Evolutionary conservation across 2,329 filamentous ascomycete species (phyloP).

Genomic region (Aspergillus japonicus): DNA sequence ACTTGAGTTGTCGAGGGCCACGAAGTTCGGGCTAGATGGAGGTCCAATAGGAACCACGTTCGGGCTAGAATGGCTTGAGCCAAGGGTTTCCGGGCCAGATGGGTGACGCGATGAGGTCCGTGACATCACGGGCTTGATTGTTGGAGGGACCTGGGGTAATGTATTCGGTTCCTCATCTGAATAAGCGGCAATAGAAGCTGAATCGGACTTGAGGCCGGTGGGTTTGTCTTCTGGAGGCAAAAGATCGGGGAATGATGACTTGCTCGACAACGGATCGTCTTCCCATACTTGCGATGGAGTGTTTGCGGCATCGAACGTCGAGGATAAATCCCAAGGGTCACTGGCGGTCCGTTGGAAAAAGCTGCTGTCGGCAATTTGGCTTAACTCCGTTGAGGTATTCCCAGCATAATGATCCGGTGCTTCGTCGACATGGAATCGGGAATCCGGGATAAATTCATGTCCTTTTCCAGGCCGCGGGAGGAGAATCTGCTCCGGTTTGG

Average conservation of each 20-base stretch:
- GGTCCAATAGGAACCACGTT: slow-evolving; percentile 40
- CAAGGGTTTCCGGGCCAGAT: slow-evolving; percentile 22
- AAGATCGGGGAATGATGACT: slow-evolving; percentile 35
- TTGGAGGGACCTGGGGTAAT: slow-evolving; percentile 33
- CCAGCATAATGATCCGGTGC: slow-evolving; percentile 28
- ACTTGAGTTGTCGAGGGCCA: slow-evolving; percentile 40
- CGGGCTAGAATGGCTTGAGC: slow-evolving; percentile 39
- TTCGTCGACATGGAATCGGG: slow-evolving; percentile 34
- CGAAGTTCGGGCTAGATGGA: slow-evolving; percentile 42
- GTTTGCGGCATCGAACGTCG: slow-evolving; percentile 36
- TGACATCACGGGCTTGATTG: slow-evolving; percentile 39
- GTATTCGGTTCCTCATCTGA: slow-evolving; percentile 37
- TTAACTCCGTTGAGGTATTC: slow-evolving; percentile 31
- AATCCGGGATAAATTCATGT: slow-evolving; percentile 34
- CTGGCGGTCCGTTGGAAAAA: slow-evolving; percentile 28
- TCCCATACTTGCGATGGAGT: slow-evolving; percentile 42
- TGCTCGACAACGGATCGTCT: slow-evolving; percentile 39
- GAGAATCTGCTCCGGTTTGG: slow-evolving; percentile 48
- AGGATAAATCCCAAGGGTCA: slow-evolving; percentile 38
- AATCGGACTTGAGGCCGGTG: slow-evolving; percentile 19
- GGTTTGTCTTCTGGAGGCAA: slow-evolving; percentile 24
- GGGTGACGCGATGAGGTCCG: slow-evolving; percentile 31
- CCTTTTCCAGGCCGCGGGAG: slow-evolving; percentile 42
- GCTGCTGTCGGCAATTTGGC: slow-evolving; percentile 26
- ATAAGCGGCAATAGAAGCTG: slow-evolving; percentile 25